These are phyloP conservation scores for Stachybotrys echinatus DNA, from an alignment of 2,329 filamentous ascomycete species.

Conservation along the genomic window DNA sequence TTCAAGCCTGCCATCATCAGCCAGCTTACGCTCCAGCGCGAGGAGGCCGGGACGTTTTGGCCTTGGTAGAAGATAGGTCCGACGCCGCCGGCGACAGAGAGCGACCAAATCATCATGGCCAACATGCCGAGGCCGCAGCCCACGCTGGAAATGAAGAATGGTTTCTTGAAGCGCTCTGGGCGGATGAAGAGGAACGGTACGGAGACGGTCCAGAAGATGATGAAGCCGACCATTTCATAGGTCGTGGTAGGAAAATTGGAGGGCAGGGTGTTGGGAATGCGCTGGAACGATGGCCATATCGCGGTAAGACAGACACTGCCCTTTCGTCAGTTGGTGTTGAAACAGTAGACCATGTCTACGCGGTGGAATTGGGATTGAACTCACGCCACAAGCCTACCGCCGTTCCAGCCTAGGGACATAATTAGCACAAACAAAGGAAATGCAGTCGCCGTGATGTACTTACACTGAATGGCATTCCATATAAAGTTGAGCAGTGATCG, in stretches of 20 bases:
- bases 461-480: constrained; percentile 41
- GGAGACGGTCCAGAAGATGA: constrained; percentile 46
- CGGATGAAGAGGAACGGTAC: constrained; percentile 41
- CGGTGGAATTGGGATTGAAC: neutral
- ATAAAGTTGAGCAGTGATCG: constrained; percentile 44
- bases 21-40: constrained; percentile 14
- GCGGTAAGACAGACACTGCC: constrained; percentile 6
- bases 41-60: constrained; percentile 9
- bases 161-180: constrained; percentile 42
- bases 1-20: constrained; percentile 19
- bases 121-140: constrained; percentile 41
- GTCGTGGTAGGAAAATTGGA: constrained; percentile 29
- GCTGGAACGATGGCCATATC: constrained; percentile 28
- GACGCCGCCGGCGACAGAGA: constrained; percentile 35
- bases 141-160: constrained; percentile 35
- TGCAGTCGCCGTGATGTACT: neutral
- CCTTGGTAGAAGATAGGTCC: constrained; percentile 34
- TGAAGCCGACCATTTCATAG: constrained; percentile 41
- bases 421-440: too few species aligned
- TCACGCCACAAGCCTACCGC: constrained; percentile 18
- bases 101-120: constrained; percentile 42
- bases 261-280: constrained; percentile 39
- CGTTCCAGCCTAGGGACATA: constrained; percentile 21
- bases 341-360: neutral
- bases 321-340: neutral